A percentile compares a stretch with the other conserved stretches of the same genome.
Conservation (phyloP, 768 basidiomycete genomes). For the Mycena capillaripes region DNA sequence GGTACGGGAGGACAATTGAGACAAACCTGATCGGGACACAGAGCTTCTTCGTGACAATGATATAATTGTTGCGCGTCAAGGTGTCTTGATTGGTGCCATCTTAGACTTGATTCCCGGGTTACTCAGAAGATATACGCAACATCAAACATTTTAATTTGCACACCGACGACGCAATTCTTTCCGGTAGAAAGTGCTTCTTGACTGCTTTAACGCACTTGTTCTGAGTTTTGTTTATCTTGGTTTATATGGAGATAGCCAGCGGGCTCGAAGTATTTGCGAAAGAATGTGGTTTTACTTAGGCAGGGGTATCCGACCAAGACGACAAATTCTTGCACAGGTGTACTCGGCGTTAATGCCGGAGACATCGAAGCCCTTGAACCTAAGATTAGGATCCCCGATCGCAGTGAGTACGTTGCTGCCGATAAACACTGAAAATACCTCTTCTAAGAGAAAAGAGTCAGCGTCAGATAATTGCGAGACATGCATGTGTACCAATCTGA, state of each 20-base stretch:
- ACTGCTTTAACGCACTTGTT: slow-evolving; percentile 80
- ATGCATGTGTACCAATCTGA: slow-evolving; percentile 70
- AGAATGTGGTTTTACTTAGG: slow-evolving; percentile 89
- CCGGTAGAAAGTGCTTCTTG: slow-evolving; percentile 65
- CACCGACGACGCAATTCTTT: slow-evolving; percentile 85
- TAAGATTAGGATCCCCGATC: slow-evolving; percentile 52
- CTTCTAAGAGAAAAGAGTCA: no score
- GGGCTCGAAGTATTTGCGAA: slow-evolving; percentile 73
- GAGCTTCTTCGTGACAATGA: slow-evolving; percentile 72
- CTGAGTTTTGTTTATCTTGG: slow-evolving; percentile 85
- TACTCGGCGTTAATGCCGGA: slow-evolving; percentile 63
- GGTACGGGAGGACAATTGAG: neutral
- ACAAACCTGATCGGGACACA: slow-evolving; percentile 70
- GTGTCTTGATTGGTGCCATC: slow-evolving; percentile 94
- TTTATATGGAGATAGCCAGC: slow-evolving; percentile 87
- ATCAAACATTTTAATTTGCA: neutral
- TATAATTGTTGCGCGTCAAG: slow-evolving; percentile 77
- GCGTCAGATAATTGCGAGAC: neutral
- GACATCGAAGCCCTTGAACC: slow-evolving; percentile 79
- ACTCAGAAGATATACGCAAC: slow-evolving; percentile 6
- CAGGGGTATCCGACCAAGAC: slow-evolving; percentile 68
- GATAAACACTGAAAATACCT: slow-evolving; percentile 61
- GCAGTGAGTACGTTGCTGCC: neutral
- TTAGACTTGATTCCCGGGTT: slow-evolving; percentile 49
- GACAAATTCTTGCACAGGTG: slow-evolving; percentile 57